phyloP scores from a whole-genome alignment of 148 eudicot genomes.

The Rhododendron simsii region DNA sequence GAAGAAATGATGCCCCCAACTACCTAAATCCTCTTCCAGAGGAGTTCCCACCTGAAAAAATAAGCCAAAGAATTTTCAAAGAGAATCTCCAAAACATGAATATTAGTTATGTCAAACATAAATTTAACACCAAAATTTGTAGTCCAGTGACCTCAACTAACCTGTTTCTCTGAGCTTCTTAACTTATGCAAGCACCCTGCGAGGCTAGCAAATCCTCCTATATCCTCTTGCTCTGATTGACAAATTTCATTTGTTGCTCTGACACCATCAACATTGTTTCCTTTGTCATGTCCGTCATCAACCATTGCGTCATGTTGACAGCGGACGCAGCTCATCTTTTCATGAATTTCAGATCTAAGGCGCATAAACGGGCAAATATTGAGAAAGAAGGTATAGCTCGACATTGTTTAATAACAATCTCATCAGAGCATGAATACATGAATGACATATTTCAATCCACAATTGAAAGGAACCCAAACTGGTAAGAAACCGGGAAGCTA shows the following conservation, averaged over 20 bases:
- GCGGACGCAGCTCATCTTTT: constrained; percentile 81
- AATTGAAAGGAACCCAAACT: neutral
- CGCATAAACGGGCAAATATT: neutral
- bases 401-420: neutral
- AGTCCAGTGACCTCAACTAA: constrained; percentile 15
- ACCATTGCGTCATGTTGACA: constrained; percentile 39
- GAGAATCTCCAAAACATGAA: neutral
- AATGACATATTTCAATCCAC: neutral
- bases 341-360: constrained; percentile 91
- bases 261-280: constrained; percentile 22
- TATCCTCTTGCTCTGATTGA: constrained; percentile 48
- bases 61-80: neutral
- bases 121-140: neutral
- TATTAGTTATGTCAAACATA: neutral
- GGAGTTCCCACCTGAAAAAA: constrained; percentile 78
- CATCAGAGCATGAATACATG: constrained; percentile 2
- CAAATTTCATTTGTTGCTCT: constrained; percentile 18
- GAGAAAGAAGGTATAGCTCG: neutral
- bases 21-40: constrained; percentile 90
- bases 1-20: constrained; percentile 86
- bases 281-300: constrained; percentile 19
- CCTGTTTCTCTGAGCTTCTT: constrained; percentile 83
- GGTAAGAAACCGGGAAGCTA: neutral
- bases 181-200: constrained; percentile 76
- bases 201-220: constrained; percentile 92